Evolutionary conservation across 1,284 basidiomycete species (phyloP), one percentile per base, ranked within the genome.

Genomic region (Malassezia slooffiae): DNA sequence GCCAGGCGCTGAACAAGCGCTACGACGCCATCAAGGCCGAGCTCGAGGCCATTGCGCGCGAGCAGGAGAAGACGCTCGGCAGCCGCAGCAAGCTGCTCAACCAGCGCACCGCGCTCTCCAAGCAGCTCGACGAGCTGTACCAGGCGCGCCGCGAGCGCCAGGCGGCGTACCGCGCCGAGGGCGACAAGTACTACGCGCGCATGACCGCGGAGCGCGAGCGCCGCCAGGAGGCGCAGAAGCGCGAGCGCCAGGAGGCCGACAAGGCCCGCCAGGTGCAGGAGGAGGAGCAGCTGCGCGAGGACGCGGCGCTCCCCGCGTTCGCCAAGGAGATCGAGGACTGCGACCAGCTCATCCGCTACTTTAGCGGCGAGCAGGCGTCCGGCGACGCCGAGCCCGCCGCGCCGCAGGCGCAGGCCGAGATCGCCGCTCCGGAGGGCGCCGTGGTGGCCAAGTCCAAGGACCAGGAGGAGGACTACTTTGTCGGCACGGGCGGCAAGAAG

Each of bases 281-380:
- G 48, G 85, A 82, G 32, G 77, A 81, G 54, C 80, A 80, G 34
- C 68, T 97, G 46, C 81, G 85, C 45, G 93, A 97, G 56, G 89
- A 96, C 62, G 93, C 93, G 23, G 79, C 82, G 44, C 65, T 78
- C 30, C 90, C 93, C 29, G 93, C 93, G 0, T 97, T 80, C 75
- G 84, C 88, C 62, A 77, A 81, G 48, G 81, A 96, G 72, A 90
- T 97, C 60, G 89, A 97, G 73, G 93, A 97, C 71, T 95, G 89
- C 73, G 82, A 87, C 64, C 90, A 84, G 6, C 79, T 93, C 52
- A 85, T 97, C 70, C 84, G 88, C 70, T 83, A 79, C 72, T 84
- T 99, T 72, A 80, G 60, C 43, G 60, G 64, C 3, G 55, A 60
- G 33, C 43, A 45, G 2, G 83, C 82, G 12, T 33, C 47, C n/a